Percentiles rank a stretch among this genome's conserved stretches.
phyloP scores from a whole-genome alignment of 495 filamentous ascomycete genomes.

The Aspergillus ostianus region DNA sequence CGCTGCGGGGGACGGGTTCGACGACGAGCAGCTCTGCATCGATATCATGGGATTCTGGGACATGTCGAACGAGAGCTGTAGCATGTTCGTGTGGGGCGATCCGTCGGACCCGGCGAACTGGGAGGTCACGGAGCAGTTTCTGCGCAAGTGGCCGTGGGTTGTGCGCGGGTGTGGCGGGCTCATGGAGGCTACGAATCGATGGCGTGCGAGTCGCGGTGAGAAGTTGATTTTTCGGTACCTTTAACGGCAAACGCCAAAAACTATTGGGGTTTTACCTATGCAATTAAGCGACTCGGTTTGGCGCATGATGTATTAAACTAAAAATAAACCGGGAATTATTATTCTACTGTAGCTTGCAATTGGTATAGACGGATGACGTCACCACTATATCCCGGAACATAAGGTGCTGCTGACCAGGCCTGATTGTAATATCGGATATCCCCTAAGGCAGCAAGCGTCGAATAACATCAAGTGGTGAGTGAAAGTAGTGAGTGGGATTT shows the following conservation, averaged over 20 bases:
- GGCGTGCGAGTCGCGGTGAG: conserved; percentile 48
- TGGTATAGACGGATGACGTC: too few species aligned
- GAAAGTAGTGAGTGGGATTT: too few species aligned
- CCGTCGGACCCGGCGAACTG: conserved; percentile 46
- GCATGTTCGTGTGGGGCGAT: conserved; percentile 52
- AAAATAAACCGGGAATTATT: too few species aligned
- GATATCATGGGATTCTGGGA: conserved; percentile 50
- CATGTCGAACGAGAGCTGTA: conserved; percentile 29
- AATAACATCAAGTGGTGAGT: too few species aligned
- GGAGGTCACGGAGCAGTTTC: conserved; percentile 51
- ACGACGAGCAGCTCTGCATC: conserved; percentile 45
- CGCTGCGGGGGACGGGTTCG: conserved; percentile 34
- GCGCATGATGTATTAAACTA: too few species aligned
- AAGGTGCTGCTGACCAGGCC: too few species aligned
- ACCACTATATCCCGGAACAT: too few species aligned
- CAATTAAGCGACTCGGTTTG: too few species aligned
- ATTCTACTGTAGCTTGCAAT: not conserved
- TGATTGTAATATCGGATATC: too few species aligned
- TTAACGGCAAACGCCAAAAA: conserved; percentile 1
- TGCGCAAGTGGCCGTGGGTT: conserved; percentile 51
- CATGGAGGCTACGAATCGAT: conserved; percentile 49
- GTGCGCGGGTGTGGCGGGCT: conserved; percentile 49
- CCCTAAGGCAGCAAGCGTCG: too few species aligned
- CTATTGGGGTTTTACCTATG: too few species aligned
- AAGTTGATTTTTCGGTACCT: conserved; percentile 46